phyloP scores from a whole-genome alignment of 306 rosid genomes.

The Inga laurina region DNA sequence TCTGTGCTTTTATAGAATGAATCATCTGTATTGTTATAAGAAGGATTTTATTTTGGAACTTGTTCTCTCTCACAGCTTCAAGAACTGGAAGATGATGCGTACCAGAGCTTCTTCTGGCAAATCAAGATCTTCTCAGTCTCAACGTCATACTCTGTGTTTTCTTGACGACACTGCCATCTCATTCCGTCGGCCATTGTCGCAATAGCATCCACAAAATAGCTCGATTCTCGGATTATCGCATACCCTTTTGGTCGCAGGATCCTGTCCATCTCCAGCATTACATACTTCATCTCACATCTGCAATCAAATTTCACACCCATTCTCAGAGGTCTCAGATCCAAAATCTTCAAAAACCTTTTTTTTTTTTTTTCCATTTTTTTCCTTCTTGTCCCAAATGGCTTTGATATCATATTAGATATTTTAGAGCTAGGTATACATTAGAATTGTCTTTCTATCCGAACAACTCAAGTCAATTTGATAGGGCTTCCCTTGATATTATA shows the following conservation, averaged over 20 bases:
- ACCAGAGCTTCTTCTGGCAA: constrained; percentile 93
- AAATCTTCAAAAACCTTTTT: background rate
- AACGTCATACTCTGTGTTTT: constrained; percentile 61
- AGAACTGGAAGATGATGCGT: constrained; percentile 61
- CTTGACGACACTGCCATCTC: constrained; percentile 85
- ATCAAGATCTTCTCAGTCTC: constrained; percentile 86
- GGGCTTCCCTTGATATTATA: no score
- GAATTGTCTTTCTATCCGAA: background rate
- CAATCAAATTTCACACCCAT: constrained; percentile 3
- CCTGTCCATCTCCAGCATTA: constrained; percentile 95
- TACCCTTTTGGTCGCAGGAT: constrained; percentile 77
- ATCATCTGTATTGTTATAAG: background rate
- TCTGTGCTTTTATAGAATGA: background rate
- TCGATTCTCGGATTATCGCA: constrained; percentile 75
- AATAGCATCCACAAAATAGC: constrained; percentile 76
- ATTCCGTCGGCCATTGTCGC: constrained; percentile 66
- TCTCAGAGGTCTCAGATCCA: background rate
- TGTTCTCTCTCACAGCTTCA: constrained; percentile 40
- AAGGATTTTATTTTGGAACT: constrained; percentile 39
- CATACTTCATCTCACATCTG: constrained; percentile 93
- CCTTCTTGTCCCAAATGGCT: background rate
- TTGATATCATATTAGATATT: background rate
- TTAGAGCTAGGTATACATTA: background rate
- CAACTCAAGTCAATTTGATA: no score
- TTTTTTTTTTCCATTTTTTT: no score